Base-by-base conservation (phyloP, 768 basidiomycete species). In the Pleurotus platypus region DNA sequence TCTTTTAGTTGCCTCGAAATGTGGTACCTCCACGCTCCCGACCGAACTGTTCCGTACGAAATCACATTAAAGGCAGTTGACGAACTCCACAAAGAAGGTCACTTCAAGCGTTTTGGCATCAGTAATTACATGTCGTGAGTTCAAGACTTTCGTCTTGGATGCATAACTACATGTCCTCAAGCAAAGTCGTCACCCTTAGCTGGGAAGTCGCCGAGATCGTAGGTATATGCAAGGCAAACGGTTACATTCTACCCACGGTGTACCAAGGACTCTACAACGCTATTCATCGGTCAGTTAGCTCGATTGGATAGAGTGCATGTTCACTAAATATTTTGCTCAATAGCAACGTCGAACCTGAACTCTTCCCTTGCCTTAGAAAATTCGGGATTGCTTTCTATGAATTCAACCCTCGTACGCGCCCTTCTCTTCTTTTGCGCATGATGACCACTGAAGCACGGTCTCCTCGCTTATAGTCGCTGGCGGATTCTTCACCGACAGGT, bases 11-110 rank as follows among this genome's bases (percentile, higher is more conserved):
- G 78, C 65, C 50, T 75, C 75, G 70, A 78, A 70, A 63, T 75
- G 63, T 75, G 82, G 67, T 86, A 86, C 59, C 70, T 87, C 27
- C 85, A 87, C 58, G 80, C 75, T 9, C 86, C 85, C 1, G 84
- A 87, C 63, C 74, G 80, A 22, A 76, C 72, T 12, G 78, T 82
- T 2, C 79, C 83, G 0, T 85, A 80, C 55, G 80, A 82, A 61
- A 74, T 80, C 5, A 87, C 85, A 0, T 60, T 82, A 22, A 77
- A 77, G 26, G 80, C 77, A 12, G 71, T 85, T 2, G 74, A 86
- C 46, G 77, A 80, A 46, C 68, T 86, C 11, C 75, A 86, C 63
- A 75, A 79, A 45, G 77, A 84, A 58, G 85, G 85, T 0, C 73
- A 77, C 46, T 85, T 85, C 63, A 79, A 84, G 58, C 75, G 77